These are phyloP conservation scores for Yamadazyma scolyti DNA, from an alignment of 805 yeast species.

Conservation along the genomic window DNA sequence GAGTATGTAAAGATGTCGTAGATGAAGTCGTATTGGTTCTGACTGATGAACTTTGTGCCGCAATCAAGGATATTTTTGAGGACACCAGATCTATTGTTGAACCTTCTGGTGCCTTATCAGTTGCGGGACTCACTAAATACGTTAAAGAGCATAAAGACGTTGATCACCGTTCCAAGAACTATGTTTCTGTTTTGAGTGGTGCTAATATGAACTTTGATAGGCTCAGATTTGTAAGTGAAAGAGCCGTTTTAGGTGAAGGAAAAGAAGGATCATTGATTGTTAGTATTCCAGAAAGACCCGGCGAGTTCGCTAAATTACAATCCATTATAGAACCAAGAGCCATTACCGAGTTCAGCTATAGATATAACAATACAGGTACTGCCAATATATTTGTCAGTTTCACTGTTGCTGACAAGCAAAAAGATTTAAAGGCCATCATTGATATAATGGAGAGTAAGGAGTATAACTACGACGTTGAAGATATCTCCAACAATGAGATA, in stretches of 20 bases:
- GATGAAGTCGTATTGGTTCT: constrained; percentile 83
- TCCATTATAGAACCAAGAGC: constrained; percentile 78
- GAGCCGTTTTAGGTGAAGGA: constrained; percentile 98
- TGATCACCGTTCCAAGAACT: constrained; percentile 66
- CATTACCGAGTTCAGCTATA: constrained; percentile 91
- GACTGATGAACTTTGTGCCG: constrained; percentile 95
- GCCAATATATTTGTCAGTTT: constrained; percentile 90
- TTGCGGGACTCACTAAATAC: constrained; percentile 90
- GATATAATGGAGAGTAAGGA: constrained; percentile 58
- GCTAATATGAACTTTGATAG: constrained; percentile 99
- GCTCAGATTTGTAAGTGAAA: constrained; percentile 90
- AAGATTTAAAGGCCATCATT: constrained; percentile 66
- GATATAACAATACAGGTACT: constrained; percentile 50
- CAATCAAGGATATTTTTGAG: constrained; percentile 93
- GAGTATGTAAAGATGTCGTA: constrained; percentile 71
- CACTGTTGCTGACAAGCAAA: constrained; percentile 70
- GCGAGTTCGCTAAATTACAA: constrained; percentile 79
- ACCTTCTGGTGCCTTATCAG: constrained; percentile 96
- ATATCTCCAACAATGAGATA: constrained; percentile 87
- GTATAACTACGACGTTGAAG: constrained; percentile 62
- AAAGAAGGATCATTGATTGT: constrained; percentile 90
- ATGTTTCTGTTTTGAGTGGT: constrained; percentile 86
- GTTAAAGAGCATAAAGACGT: constrained; percentile 63
- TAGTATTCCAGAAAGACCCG: constrained; percentile 89
- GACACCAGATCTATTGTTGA: constrained; percentile 93